phyloP scores from a whole-genome alignment of 2,329 filamentous ascomycete species.

The Trichoderma sp. region DNA sequence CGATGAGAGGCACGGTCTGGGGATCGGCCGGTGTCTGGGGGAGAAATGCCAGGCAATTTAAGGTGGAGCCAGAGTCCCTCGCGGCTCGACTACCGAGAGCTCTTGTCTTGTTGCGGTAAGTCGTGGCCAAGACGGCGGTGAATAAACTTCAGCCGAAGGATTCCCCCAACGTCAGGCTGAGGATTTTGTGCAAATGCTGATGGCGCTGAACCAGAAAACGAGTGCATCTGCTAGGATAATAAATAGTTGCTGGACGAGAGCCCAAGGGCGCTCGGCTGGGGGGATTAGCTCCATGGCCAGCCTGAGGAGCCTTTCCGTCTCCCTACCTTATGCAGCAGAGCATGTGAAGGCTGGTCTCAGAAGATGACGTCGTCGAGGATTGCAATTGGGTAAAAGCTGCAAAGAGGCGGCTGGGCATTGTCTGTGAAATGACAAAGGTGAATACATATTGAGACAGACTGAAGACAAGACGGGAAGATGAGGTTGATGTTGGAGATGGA shows the following conservation, averaged over 20 bases:
- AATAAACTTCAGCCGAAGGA: slow-evolving; percentile 17
- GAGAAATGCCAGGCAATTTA: not conserved
- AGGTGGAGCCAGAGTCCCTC: slow-evolving; percentile 4
- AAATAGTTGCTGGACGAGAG: not conserved
- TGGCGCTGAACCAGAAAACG: not conserved
- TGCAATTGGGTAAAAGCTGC: not conserved
- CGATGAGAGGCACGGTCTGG: not conserved
- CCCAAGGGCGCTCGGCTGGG: not conserved
- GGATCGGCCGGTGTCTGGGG: not conserved
- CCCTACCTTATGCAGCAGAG: not conserved
- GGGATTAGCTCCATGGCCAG: not conserved
- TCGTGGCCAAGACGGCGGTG: slow-evolving; percentile 6
- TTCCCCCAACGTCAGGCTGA: not conserved
- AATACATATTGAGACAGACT: not conserved
- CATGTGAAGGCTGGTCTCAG: not conserved
- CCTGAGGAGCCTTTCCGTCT: not conserved
- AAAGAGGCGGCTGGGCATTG: not conserved
- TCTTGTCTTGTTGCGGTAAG: slow-evolving; percentile 19
- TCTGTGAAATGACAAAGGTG: not conserved
- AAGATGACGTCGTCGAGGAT: not conserved
- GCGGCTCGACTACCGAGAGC: slow-evolving; percentile 16
- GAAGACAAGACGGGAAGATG: not conserved
- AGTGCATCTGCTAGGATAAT: not conserved
- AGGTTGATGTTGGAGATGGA: not conserved
- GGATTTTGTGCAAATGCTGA: not conserved